Conservation (phyloP, 176 grass and related monocot genomes). For the bread wheat (Triticum aestivum) region DNA sequence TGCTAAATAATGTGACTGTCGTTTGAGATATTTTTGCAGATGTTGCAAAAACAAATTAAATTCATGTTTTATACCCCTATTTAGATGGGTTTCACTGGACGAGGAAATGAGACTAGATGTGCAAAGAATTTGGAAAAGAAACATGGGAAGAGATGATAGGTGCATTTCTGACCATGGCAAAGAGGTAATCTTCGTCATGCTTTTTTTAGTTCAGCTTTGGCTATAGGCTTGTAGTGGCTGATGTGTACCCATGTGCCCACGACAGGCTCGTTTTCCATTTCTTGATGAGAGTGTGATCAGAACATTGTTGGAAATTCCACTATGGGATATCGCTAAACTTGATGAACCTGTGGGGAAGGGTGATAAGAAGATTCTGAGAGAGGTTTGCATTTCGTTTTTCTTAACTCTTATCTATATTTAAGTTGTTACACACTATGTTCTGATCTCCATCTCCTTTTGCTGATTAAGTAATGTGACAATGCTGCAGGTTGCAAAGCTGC, state of each 20-base stretch:
- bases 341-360: constrained; percentile 74
- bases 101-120: constrained; percentile 93
- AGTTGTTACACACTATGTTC: background rate
- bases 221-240: background rate
- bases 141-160: constrained; percentile 97
- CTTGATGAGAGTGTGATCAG: constrained; percentile 84
- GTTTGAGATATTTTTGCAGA: background rate
- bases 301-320: constrained; percentile 68
- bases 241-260: background rate
- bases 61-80: constrained; percentile 18
- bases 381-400: constrained; percentile 50
- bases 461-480: constrained; percentile 9
- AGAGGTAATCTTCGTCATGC: constrained; percentile 51
- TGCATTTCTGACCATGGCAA: constrained; percentile 94
- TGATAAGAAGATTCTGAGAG: constrained; percentile 96
- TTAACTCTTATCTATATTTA: background rate
- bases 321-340: constrained; percentile 87
- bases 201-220: background rate
- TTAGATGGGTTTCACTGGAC: constrained; percentile 75
- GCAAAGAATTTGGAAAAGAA: constrained; percentile 98
- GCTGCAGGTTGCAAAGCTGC: constrained; percentile 69
- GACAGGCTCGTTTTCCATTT: constrained; percentile 88
- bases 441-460: background rate
- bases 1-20: background rate
- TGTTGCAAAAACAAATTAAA: constrained; percentile 9